Conservation (phyloP, 108 stramenopile genomes). For the Cyclotella sp. region DNA sequence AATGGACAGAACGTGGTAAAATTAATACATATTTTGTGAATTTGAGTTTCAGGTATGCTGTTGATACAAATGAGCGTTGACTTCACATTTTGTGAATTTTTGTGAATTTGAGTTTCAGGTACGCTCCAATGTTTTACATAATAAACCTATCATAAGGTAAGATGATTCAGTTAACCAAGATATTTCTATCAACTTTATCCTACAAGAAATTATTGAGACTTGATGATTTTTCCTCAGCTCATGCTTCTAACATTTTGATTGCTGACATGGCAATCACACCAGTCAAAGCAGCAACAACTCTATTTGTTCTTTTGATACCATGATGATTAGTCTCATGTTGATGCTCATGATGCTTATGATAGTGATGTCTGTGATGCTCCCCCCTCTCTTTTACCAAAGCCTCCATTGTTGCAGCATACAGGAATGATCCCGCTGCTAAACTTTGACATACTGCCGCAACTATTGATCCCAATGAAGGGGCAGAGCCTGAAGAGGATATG, state of each 20-base stretch:
- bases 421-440: conserved; percentile 3
- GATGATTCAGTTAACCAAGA: no score
- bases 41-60: no score
- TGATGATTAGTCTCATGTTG: not conserved
- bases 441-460: conserved; percentile 12
- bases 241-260: not conserved
- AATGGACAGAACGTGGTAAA: no score
- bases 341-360: conserved; percentile 2
- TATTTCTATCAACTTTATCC: no score
- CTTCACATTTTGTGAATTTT: no score
- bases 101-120: no score
- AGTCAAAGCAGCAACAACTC: conserved; percentile 2
- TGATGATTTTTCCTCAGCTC: not conserved
- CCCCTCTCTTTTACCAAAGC: conserved; percentile 14
- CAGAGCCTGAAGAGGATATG: no score
- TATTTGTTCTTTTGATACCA: conserved; percentile 5
- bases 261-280: conserved; percentile 7
- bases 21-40: no score
- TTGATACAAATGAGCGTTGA: no score
- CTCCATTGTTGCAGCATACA: conserved; percentile 17
- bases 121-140: no score
- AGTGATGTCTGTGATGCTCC: conserved; percentile 12
- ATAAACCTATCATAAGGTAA: no score
- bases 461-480: not conserved
- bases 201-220: no score